Conservation (phyloP, 2,329 filamentous ascomycete genomes). For the Volutella citrinella region DNA sequence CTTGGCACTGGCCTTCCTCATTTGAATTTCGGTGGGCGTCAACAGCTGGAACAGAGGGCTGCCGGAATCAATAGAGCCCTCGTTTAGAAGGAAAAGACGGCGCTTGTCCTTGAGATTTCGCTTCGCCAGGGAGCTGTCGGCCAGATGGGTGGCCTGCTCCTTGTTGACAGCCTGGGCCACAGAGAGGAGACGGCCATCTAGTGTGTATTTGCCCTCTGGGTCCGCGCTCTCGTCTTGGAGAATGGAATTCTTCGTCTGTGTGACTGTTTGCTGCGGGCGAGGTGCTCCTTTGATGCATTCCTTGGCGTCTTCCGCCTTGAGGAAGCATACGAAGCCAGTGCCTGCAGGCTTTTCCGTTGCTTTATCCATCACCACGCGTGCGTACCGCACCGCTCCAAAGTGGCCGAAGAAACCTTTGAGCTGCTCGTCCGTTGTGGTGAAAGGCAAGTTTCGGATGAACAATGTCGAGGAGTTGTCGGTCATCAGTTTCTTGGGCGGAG, state of each 20-base stretch:
- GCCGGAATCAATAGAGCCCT: slow-evolving; percentile 77
- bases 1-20: slow-evolving; percentile 81
- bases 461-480: slow-evolving; percentile 69
- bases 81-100: slow-evolving; percentile 79
- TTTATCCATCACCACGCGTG: slow-evolving; percentile 83
- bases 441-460: slow-evolving; percentile 93
- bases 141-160: slow-evolving; percentile 72
- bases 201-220: slow-evolving; percentile 78
- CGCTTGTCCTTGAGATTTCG: slow-evolving; percentile 82
- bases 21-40: slow-evolving; percentile 74
- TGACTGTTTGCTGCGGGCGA: slow-evolving; percentile 43
- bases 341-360: slow-evolving; percentile 83
- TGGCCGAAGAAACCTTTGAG: slow-evolving; percentile 82
- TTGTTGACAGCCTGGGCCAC: slow-evolving; percentile 83
- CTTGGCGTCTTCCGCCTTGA: slow-evolving; percentile 70
- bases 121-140: slow-evolving; percentile 62
- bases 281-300: slow-evolving; percentile 75
- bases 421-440: slow-evolving; percentile 77
- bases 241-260: slow-evolving; percentile 71
- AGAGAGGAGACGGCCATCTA: slow-evolving; percentile 85
- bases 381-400: slow-evolving; percentile 88
- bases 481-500: slow-evolving; percentile 23
- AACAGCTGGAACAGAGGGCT: slow-evolving; percentile 76
- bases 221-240: slow-evolving; percentile 85
- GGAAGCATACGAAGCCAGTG: slow-evolving; percentile 94